Percentiles rank a stretch among this genome's conserved stretches.
phyloP scores from a whole-genome alignment of 1,284 basidiomycete genomes.

The Tranzscheliella williamsii region DNA sequence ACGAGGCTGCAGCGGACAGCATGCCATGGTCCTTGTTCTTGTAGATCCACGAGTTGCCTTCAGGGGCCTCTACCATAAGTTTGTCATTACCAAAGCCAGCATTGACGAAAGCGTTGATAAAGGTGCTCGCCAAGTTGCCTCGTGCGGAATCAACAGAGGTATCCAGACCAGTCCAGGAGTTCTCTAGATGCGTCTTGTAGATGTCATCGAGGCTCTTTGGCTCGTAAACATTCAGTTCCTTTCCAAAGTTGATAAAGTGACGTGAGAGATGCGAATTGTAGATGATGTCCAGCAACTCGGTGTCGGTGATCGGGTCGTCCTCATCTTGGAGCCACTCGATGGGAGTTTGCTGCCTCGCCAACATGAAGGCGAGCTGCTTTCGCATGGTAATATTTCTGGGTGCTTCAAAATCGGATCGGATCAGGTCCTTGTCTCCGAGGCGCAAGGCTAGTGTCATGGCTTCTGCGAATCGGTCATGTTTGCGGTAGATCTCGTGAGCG shows the following conservation, averaged over 20 bases:
- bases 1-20: conserved; percentile 92
- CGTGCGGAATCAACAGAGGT: conserved; percentile 85
- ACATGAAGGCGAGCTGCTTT: conserved; percentile 89
- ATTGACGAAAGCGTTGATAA: conserved; percentile 99
- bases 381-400: conserved; percentile 71
- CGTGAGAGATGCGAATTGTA: conserved; percentile 72
- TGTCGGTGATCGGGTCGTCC: conserved; percentile 62
- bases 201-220: conserved; percentile 93
- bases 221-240: conserved; percentile 88
- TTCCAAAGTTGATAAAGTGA: conserved; percentile 89
- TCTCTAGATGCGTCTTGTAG: conserved; percentile 95
- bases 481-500: conserved; percentile 86
- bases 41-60: conserved; percentile 98
- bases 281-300: conserved; percentile 69
- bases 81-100: conserved; percentile 99
- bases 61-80: conserved; percentile 92
- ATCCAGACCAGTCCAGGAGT: conserved; percentile 58
- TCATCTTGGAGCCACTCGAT: conserved; percentile 83
- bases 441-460: conserved; percentile 85
- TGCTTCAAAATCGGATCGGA: conserved; percentile 63
- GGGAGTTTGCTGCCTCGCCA: conserved; percentile 89
- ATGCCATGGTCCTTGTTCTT: conserved; percentile 99
- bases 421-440: conserved; percentile 78
- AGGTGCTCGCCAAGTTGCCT: conserved; percentile 92
- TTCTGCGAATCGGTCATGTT: conserved; percentile 86